Evolutionary conservation across 306 rosid species (phyloP), one percentile per base, ranked within the genome.

Genomic region (Crataegus laevigata): DNA sequence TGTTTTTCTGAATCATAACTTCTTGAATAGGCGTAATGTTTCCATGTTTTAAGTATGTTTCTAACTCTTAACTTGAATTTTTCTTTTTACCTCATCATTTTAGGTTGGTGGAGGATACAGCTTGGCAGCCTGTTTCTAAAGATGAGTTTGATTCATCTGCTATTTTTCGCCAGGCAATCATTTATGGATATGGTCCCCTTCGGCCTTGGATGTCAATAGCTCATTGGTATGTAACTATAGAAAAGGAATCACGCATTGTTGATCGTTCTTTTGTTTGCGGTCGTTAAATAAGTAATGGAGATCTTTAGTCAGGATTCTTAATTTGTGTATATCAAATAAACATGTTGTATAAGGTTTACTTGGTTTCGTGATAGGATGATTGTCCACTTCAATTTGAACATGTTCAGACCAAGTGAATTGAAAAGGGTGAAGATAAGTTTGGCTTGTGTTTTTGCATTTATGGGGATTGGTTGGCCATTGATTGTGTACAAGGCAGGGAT

Each of bases 171-270:
- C 85, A 90, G 83, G 96, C 96, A 82, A 86, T 94, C 82, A 68
- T 88, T 69, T 86, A 66, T 66, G 97, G 91, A 78, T 92, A 91
- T 79, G 99, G 97, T 66, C 99, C 96, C 52, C 69, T 94, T 80
- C 90, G 97, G 60, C 83, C 96, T 17, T 92, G 89, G 99, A 86
- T 94, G 97, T 94, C 99, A 70, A 87, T 94, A 80, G 93, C 89
- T 82, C 97, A 94, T 83, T 94, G 99, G 97, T 92, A 36, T 21
- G 72, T 65, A 58, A 65, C 38, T 40, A 21, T 65, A 22, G 45
- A 26, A 57, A 68, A 68, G 69, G 36, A 47, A 43, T 73, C 50
- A 29, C 43, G 64, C 52, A 24, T 68, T 43, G 2, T 77, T 9
- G 42, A 40, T 67, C 34, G 40, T 55, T 60, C 32, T 75, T 70